These are phyloP conservation scores for Corymbia citriodora DNA, from an alignment of 441 rosid genomes.

Conservation along the genomic window DNA sequence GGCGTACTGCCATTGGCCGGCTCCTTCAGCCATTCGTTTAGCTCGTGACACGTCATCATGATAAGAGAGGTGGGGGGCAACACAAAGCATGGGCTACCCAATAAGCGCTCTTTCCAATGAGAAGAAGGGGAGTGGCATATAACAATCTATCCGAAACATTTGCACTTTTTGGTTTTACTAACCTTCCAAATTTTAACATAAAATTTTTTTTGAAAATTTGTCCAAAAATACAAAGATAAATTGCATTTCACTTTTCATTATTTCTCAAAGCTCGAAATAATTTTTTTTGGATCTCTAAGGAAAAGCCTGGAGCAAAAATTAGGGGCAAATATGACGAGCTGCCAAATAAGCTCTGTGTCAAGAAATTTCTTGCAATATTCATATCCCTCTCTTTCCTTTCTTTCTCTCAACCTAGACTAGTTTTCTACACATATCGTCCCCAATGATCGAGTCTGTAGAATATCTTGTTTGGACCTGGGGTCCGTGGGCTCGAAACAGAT, in stretches of 20 bases:
- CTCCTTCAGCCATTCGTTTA: not conserved
- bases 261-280: not conserved
- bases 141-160: not conserved
- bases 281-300: rapidly evolving
- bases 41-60: not conserved
- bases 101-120: not conserved
- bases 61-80: not conserved
- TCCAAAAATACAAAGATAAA: not conserved
- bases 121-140: not conserved
- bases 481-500: not conserved
- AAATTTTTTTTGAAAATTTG: not conserved
- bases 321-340: not conserved
- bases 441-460: rapidly evolving
- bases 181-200: not conserved
- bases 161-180: not conserved
- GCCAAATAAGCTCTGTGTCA: not conserved
- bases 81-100: not conserved
- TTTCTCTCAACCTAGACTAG: not conserved
- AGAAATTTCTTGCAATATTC: not conserved
- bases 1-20: not conserved
- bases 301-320: not conserved
- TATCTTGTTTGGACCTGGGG: too few species aligned
- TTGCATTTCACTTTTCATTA: too few species aligned
- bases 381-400: not conserved
- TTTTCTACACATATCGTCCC: not conserved